These are phyloP conservation scores for Mortierella hygrophila DNA, from an alignment of 192 early-diverging fungal genomes.

Conservation along the genomic window DNA sequence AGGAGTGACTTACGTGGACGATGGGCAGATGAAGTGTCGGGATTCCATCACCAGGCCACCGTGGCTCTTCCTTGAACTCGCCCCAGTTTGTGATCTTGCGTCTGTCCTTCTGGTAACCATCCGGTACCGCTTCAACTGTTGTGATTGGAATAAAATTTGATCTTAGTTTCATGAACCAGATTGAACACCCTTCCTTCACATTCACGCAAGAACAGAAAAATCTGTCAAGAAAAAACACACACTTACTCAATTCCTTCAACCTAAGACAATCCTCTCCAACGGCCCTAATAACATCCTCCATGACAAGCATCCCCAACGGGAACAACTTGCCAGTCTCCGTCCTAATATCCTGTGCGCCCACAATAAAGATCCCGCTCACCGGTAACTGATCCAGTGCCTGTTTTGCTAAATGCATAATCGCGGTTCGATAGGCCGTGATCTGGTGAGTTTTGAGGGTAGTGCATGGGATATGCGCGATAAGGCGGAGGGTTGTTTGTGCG, in stretches of 20 bases:
- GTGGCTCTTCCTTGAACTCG: conserved; percentile 53
- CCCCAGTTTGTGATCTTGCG: conserved; percentile 48
- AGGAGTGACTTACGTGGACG: conserved; percentile 64
- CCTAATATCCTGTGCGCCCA: conserved; percentile 81
- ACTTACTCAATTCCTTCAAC: conserved; percentile 67
- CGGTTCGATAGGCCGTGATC: conserved; percentile 70
- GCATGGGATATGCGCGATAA: conserved; percentile 74
- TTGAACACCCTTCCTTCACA: no score
- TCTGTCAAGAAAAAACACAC: background rate
- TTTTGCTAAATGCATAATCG: conserved; percentile 71
- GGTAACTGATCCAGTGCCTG: conserved; percentile 70
- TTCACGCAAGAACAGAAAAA: background rate
- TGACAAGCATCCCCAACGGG: conserved; percentile 79
- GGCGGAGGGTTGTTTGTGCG: conserved; percentile 66
- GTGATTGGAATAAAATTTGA: background rate
- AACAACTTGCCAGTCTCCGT: conserved; percentile 72
- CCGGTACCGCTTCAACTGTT: conserved; percentile 74
- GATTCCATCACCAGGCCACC: conserved; percentile 49
- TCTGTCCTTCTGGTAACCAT: conserved; percentile 72
- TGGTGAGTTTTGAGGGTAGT: conserved; percentile 56
- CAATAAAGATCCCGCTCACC: conserved; percentile 72
- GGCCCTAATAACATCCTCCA: conserved; percentile 78
- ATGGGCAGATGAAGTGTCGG: conserved; percentile 63
- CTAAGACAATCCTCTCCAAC: conserved; percentile 64
- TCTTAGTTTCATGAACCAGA: no score